Evolutionary conservation across 805 yeast species (phyloP).

Genomic region (Yarrowia deformans): DNA sequence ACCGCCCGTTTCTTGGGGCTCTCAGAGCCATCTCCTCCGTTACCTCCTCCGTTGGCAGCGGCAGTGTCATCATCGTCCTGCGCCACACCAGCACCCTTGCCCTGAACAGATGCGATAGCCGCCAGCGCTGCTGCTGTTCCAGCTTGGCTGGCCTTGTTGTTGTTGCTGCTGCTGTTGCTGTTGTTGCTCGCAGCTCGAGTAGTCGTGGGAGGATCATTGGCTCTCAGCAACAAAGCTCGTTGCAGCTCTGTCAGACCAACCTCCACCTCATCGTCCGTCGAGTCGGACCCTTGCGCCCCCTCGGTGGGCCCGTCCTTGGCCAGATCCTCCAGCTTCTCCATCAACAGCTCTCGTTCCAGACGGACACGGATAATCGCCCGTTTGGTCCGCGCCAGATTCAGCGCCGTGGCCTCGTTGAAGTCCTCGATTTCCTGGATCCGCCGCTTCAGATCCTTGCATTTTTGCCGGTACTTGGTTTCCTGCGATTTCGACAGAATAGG

Average conservation of each 20-base stretch:
- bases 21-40: constrained; percentile 8
- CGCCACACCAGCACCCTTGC: not conserved
- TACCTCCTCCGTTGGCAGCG: no score
- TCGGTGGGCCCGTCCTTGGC: constrained; percentile 43
- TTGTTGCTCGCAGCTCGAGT: not conserved
- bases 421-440: constrained; percentile 76
- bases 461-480: constrained; percentile 60
- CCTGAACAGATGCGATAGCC: constrained; percentile 26
- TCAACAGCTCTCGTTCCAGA: constrained; percentile 78
- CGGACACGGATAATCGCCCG: constrained; percentile 77
- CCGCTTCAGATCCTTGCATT: constrained; percentile 74
- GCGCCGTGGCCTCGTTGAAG: constrained; percentile 74
- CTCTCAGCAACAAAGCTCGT: constrained; percentile 8
- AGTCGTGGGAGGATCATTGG: not conserved
- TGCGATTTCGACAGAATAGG: constrained; percentile 38
- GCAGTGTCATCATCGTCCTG: not conserved
- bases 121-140: constrained; percentile 20
- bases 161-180: not conserved
- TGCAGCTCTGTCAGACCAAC: constrained; percentile 10
- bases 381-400: constrained; percentile 79
- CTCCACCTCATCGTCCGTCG: constrained; percentile 40
- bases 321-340: constrained; percentile 77
- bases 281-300: constrained; percentile 45
- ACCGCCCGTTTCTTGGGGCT: constrained; percentile 46
- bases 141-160: constrained; percentile 23